Percentiles rank a stretch among this genome's conserved stretches.
Evolutionary conservation across 768 basidiomycete species (phyloP).

Genomic region (Tulasnella sp.): DNA sequence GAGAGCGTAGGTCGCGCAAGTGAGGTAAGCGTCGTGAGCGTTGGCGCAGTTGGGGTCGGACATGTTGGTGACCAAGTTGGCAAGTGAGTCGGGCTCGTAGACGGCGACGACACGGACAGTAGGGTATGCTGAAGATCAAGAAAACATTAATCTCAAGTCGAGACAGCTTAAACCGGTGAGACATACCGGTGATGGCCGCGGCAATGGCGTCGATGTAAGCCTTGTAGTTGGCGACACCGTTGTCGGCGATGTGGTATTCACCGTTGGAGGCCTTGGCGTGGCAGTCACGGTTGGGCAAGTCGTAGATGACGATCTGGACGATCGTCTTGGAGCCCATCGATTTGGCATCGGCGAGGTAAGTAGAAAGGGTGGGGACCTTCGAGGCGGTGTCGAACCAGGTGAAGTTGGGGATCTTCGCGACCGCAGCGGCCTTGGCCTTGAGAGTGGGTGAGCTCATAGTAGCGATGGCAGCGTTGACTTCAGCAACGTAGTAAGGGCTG

Average conservation of each 20-base stretch:
- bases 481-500: conserved; percentile 41
- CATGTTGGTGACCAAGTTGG: conserved; percentile 58
- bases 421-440: conserved; percentile 38
- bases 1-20: conserved; percentile 26
- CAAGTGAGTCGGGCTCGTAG: conserved; percentile 56
- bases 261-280: conserved; percentile 26
- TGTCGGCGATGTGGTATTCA: conserved; percentile 24
- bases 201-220: conserved; percentile 53
- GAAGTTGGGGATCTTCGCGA: conserved; percentile 51
- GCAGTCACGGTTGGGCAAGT: conserved; percentile 43
- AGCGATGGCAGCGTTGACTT: conserved; percentile 40
- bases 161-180: background rate
- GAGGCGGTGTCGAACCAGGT: conserved; percentile 48
- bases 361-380: conserved; percentile 41
- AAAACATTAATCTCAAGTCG: background rate
- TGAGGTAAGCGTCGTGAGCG: conserved; percentile 38
- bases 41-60: conserved; percentile 43
- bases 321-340: conserved; percentile 34
- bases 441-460: conserved; percentile 38
- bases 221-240: conserved; percentile 27
- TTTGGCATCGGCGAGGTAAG: conserved; percentile 50
- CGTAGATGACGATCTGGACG: conserved; percentile 34
- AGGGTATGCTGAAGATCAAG: conserved; percentile 32
- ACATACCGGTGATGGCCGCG: conserved; percentile 40
- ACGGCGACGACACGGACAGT: conserved; percentile 52